Evolutionary conservation across 106 monocot species (phyloP), one percentile per base, ranked within the genome.

Genomic region (Acorus gramineus): DNA sequence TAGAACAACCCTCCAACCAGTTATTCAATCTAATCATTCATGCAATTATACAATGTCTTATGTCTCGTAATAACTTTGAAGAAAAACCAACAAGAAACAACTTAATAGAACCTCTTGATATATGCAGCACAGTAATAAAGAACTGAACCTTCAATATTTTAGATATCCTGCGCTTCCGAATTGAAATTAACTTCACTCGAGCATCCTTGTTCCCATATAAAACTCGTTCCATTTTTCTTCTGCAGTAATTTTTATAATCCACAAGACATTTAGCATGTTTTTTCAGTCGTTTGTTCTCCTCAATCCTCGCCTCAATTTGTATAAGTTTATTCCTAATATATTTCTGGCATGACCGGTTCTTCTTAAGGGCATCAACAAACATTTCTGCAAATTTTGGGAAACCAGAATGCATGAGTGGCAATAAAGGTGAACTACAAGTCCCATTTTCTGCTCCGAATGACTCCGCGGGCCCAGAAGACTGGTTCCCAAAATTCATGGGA

Each of bases 271-370:
- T 96, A 48, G 83, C 56, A 48, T 85, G 84, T 51, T 83, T 79
- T 80, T 77, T 86, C 46, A 96, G 53, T 57, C 75, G 64, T 60
- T 80, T 87, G 67, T 85, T 96, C 60, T 81, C 78, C 70, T 88
- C 96, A 63, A 91, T 83, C 69, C 83, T 96, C 53, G 87, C 82
- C 69, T 91, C 87, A 59, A 96, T 85, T 66, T 85, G 82, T 43
- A 96, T 81, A 72, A 96, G 62, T 57, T 87, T 96, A 66, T 71
- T 73, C 72, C 96, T 84, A 42, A 91, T 79, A 70, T 87, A 79
- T 57, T 75, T 85, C 72, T 96, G 96, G 70, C 76, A 96, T 56
- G 70, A 66, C 59, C 96, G 82, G 70, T 96, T 96, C 74, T 78
- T 85, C 77, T 83, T 90, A 55, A 96, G 76, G 56, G 91, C 96